Base-by-base conservation (phyloP, 305 asterid species). In the Solanum hybrid region DNA sequence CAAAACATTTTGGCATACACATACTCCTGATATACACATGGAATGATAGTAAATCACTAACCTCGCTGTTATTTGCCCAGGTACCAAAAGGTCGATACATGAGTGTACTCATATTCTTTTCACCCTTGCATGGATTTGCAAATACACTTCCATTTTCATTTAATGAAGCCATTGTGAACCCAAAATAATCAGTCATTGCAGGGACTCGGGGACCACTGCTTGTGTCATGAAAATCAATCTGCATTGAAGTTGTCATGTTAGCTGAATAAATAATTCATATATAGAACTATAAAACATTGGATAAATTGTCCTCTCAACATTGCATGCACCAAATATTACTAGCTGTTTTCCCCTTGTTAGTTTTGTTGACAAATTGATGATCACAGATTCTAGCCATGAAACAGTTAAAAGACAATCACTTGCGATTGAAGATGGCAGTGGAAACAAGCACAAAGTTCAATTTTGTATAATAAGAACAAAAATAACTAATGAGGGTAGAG, bases 51-150 rank as follows among this genome's bases (percentile, higher is more conserved):
- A 57, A 32, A 85, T 85, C 78, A 88, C 91, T 88, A 84, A 97
- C 99, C 99, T 98, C 99, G 83, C 99, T 98, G 92, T 97, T 96
- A 93, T 93, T 96, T 89, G 98, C 98, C 98, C 98, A 98, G 93
- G 97, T 95, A 92, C 97, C 93, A 86, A 96, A 97, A 89, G 99
- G 99, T 24, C 98, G 96, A 93, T 96, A 98, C 98, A 97, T 96
- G 84, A 98, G 99, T 6, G 98, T 96, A 92, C 99, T 98, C 99
- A 96, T 94, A 90, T 94, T 95, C 95, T 96, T 98, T 92, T 96
- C 99, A 82, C 99, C 99, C 94, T 97, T 98, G 95, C 99, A 95
- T 87, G 98, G 99, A 93, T 98, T 98, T 89, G 99, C 98, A 93
- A 97, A 94, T 89, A 93, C 97, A 91, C 98, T 90, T 73, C 99